phyloP scores from a whole-genome alignment of 1,139 yeast genomes.

The Hemisphaericaspora subhashii region DNA sequence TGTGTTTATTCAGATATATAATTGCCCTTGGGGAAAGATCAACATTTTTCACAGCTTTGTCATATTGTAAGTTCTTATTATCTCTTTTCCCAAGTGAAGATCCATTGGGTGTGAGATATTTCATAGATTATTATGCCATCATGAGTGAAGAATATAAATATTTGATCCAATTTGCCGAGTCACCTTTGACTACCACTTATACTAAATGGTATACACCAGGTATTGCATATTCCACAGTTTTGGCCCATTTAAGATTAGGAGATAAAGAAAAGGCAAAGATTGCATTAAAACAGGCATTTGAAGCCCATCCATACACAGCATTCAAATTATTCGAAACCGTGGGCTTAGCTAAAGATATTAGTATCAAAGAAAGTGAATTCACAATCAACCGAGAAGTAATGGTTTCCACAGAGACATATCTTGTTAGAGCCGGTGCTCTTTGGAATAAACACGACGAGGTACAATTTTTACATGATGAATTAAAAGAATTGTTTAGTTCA shows the following conservation, averaged over 20 bases:
- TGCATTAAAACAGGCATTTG: conserved; percentile 51
- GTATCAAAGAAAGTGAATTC: conserved; percentile 25
- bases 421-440: conserved; percentile 48
- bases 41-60: conserved; percentile 72
- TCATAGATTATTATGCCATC: conserved; percentile 77
- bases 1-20: conserved; percentile 72
- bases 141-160: conserved; percentile 66
- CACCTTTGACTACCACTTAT: conserved; percentile 59
- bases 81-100: conserved; percentile 77
- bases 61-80: conserved; percentile 68
- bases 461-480: conserved; percentile 48
- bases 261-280: conserved; percentile 44
- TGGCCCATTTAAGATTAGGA: conserved; percentile 53
- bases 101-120: conserved; percentile 80
- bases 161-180: conserved; percentile 53
- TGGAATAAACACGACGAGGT: conserved; percentile 51
- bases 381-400: conserved; percentile 23
- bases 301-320: conserved; percentile 61
- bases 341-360: conserved; percentile 24
- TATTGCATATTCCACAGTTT: conserved; percentile 62
- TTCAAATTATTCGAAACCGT: conserved; percentile 46
- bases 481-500: conserved; percentile 8
- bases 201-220: conserved; percentile 74
- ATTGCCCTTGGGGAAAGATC: conserved; percentile 74
- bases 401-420: conserved; percentile 51